Evolutionary conservation across 2,329 filamentous ascomycete species (phyloP).

Genomic region (Fusarium veterinarium): DNA sequence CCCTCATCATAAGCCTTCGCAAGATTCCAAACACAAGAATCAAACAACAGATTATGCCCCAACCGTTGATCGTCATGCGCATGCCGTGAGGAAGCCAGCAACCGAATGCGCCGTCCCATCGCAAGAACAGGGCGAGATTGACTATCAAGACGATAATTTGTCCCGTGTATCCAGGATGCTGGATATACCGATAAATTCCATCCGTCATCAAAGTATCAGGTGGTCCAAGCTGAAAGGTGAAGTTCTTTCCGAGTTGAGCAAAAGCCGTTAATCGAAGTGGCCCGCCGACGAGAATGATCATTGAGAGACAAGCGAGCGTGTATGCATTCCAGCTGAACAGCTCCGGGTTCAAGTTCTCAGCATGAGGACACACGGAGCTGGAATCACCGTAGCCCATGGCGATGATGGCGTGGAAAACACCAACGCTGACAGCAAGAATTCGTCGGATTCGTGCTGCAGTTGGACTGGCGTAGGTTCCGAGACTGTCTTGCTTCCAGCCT

Average conservation of each 20-base stretch:
- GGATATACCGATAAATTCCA: neutral
- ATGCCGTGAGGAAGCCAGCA: neutral
- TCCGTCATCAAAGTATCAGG: neutral
- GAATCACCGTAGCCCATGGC: too few species aligned
- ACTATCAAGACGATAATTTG: neutral
- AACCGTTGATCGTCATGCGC: rapidly evolving
- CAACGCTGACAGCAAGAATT: neutral
- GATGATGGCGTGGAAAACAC: neutral
- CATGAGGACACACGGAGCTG: neutral
- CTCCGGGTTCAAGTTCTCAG: neutral
- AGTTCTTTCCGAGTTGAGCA: neutral
- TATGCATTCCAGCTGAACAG: neutral
- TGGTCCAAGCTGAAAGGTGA: neutral
- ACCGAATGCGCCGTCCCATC: neutral
- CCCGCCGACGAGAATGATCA: neutral
- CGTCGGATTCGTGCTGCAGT: neutral
- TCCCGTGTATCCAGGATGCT: neutral
- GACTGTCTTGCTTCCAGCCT: neutral
- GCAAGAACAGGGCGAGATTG: neutral
- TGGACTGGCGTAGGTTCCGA: neutral
- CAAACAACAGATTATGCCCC: neutral
- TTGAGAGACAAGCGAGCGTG: neutral
- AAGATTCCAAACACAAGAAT: neutral
- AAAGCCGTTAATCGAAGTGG: neutral
- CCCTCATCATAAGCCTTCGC: neutral